Percentiles rank a stretch among this genome's conserved stretches.
phyloP scores from a whole-genome alignment of 2,329 filamentous ascomycete species.

The Verticillium klebahnii region DNA sequence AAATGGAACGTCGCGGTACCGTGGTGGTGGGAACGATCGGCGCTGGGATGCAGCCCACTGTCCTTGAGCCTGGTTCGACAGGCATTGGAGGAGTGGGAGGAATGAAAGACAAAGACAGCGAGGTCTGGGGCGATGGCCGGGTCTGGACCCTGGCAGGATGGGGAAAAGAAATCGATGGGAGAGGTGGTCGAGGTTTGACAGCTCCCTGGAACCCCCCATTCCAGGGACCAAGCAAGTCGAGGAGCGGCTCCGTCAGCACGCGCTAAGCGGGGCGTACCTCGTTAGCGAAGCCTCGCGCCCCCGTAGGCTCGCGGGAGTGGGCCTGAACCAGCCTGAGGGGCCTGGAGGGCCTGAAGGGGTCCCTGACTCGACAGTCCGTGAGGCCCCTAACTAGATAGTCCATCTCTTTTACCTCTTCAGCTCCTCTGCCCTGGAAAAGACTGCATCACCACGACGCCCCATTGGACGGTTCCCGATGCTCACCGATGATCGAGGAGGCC shows the following conservation, averaged over 20 bases:
- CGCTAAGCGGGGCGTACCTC: background rate
- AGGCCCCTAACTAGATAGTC: too few species aligned
- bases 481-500: too few species aligned
- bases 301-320: background rate
- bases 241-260: background rate
- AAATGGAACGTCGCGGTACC: background rate
- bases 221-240: background rate
- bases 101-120: background rate
- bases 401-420: too few species aligned
- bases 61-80: too few species aligned
- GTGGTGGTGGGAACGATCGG: background rate
- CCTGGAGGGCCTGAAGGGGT: background rate
- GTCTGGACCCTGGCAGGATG: background rate
- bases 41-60: background rate
- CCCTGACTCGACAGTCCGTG: too few species aligned
- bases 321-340: background rate
- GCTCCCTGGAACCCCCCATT: background rate
- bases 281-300: background rate
- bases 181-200: background rate
- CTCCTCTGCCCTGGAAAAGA: too few species aligned
- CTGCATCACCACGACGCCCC: too few species aligned
- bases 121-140: background rate
- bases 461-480: too few species aligned
- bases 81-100: too few species aligned
- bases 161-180: background rate